Evolutionary conservation across 202 grass and related monocot species (phyloP), one percentile per base, ranked within the genome.

Genomic region (Hordeum pubiflorum): DNA sequence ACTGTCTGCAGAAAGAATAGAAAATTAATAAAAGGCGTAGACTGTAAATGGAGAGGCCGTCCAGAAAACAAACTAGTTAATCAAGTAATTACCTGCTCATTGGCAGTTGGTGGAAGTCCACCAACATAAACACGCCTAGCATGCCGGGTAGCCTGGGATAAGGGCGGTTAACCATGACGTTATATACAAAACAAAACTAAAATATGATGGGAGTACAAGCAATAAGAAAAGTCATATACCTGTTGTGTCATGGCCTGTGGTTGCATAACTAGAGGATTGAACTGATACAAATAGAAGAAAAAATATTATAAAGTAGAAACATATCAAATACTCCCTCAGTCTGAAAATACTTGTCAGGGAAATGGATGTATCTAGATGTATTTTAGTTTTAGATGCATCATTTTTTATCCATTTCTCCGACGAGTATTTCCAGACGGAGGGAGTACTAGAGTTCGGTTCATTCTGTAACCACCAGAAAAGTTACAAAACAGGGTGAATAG

Each of bases 241-340:
- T 97, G 95, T 69, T 97, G 95, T 7, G 90, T 97, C 95, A 97
- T 97, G 54, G 95, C 95, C 93, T 97, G 95, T 43, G 93, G 92
- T 61, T 93, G 95, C 68, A 97, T 97, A 83, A 92, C 65, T 86
- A 89, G 95, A 14, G 91, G 79, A 63, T 84, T 87, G 74, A 84
- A 90, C 88, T 93, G 88, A 77, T 87, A 33, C 64, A 73, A 57
- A 87, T 37, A 26, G 13, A 52, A 52, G 67, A 83, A 40, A 10
- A 24, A 41, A 77, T 57, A 63, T 74, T n/a, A 87, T 41, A 24
- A 24, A 63, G 10, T 55, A 36, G 68, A 7, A 76, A 70, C 79
- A 6, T 9, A 76, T 13, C 34, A 43, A 74, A 54, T 38, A 64
- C 15, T 4, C 23, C 24, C 37, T 39, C 37, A 4, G 31, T 32